Conservation (phyloP, 192 early-diverging fungal species). For the Spizellomyces punctatus region DNA sequence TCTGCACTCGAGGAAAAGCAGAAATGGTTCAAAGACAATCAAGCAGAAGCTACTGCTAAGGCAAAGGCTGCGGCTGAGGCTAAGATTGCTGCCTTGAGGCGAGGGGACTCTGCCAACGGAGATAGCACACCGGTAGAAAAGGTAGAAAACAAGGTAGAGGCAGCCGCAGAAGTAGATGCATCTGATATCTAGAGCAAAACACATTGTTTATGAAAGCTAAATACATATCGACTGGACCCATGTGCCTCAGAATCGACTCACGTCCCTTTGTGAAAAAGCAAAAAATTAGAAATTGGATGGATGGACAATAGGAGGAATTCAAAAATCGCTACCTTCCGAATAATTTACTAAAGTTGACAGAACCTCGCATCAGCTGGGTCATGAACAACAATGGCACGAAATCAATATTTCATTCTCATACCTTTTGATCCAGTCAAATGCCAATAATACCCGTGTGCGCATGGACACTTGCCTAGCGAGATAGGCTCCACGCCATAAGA, state of each 20-base stretch:
- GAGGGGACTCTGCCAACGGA: neutral
- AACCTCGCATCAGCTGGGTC: too few relatives aligned
- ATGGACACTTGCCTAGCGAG: constrained; percentile 44
- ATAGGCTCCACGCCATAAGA: constrained; percentile 48
- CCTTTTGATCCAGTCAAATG: constrained; percentile 46
- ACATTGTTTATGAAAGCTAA: too few relatives aligned
- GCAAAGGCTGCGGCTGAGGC: constrained; percentile 89
- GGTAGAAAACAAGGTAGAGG: too few relatives aligned
- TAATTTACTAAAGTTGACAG: too few relatives aligned
- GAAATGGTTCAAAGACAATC: constrained; percentile 73
- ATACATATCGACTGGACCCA: neutral
- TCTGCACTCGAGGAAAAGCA: constrained; percentile 71
- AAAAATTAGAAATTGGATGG: too few relatives aligned
- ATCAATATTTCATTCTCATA: neutral
- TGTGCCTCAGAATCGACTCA: neutral
- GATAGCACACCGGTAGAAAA: too few relatives aligned
- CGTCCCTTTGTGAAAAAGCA: neutral
- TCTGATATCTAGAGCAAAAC: too few relatives aligned
- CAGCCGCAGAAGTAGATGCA: too few relatives aligned
- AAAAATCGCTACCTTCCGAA: too few relatives aligned
- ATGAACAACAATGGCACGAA: too few relatives aligned
- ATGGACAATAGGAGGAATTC: too few relatives aligned
- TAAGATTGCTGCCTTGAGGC: constrained; percentile 70
- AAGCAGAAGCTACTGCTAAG: constrained; percentile 74
- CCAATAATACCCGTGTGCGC: constrained; percentile 41